Evolutionary conservation across 1,139 yeast genomes (phyloP).

Genomic region (Lodderomyces theae): DNA sequence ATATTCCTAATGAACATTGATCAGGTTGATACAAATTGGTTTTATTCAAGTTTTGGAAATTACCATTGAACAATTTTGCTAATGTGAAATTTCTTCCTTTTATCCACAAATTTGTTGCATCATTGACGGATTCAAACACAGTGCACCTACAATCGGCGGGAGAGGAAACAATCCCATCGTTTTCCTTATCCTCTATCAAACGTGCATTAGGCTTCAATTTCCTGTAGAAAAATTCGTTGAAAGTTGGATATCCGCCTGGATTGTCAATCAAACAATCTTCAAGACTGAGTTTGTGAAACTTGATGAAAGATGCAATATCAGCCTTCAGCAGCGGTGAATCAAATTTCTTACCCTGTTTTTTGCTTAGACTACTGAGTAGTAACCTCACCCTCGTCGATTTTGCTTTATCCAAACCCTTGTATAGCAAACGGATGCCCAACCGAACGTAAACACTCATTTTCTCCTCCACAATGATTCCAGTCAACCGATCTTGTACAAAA

Average conservation of each 20-base stretch:
- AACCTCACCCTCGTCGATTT: slow-evolving; percentile 54
- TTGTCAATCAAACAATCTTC: slow-evolving; percentile 59
- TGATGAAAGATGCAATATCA: slow-evolving; percentile 74
- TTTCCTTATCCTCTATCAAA: slow-evolving; percentile 56
- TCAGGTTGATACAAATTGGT: slow-evolving; percentile 22
- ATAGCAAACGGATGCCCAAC: slow-evolving; percentile 78
- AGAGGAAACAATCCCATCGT: slow-evolving; percentile 55
- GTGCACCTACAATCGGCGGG: slow-evolving; percentile 91
- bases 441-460: slow-evolving; percentile 89
- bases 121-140: slow-evolving; percentile 57
- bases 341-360: slow-evolving; percentile 82
- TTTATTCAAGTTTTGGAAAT: slow-evolving; percentile 46
- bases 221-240: slow-evolving; percentile 88
- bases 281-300: slow-evolving; percentile 74
- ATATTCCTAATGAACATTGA: slow-evolving; percentile 67
- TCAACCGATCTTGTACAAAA: slow-evolving; percentile 83
- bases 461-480: slow-evolving; percentile 87
- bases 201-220: slow-evolving; percentile 71
- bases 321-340: slow-evolving; percentile 64
- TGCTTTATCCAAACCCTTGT: slow-evolving; percentile 66
- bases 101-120: slow-evolving; percentile 82
- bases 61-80: slow-evolving; percentile 58
- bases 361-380: slow-evolving; percentile 60
- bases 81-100: slow-evolving; percentile 80
- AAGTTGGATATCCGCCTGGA: slow-evolving; percentile 55